Evolutionary conservation across 768 basidiomycete genomes (phyloP), one percentile per base, ranked within the genome.

Genomic region (Boletus edulis): DNA sequence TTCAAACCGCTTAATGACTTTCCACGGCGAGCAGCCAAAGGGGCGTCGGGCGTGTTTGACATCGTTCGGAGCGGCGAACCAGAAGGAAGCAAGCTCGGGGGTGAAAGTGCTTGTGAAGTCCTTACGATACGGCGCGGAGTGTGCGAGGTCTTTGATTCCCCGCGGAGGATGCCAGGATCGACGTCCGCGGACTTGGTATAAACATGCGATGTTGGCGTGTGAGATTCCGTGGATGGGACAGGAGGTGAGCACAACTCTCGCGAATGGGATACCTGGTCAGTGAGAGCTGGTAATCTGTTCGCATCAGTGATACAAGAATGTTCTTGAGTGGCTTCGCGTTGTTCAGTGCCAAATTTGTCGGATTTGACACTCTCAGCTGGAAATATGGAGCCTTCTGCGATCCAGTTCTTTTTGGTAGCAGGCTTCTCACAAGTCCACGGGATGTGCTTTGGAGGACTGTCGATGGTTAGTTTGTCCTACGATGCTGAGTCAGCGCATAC

Each of bases 1-100:
- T 51, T 70, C 38, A 76, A 57, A 18, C 59, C 46, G 20, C 67
- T 72, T 4, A 70, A 55, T 35, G 68, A 64, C 62, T 69, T 67
- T 41, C 77, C 77, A 34, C 77, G 71, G 15, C 75, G 77, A 39
- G 71, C 55, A 22, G 77, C 76, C 12, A 78, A 52, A 8, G 76
- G 67, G 15, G 27, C 64, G 17, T 35, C 55, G 40, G 35, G 67
- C 20, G 34, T 38, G 40, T 27, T 37, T 53, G 42, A 31, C 34
- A 46, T 42, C 31, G 42, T 50, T 32, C 38, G 42, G 34, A 24
- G 52, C 34, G 12, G 29, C 2, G 43, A 22, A 17, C 32, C 49
- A 40, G 55, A 34, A 20, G 47, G 47, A 55, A 32, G 45, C 6
- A 46, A 32, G 22, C 49, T 22, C n/a, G 45, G 20, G 3, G 45